phyloP scores from a whole-genome alignment of 176 grass and related monocot genomes.

The Paspalum notatum region DNA sequence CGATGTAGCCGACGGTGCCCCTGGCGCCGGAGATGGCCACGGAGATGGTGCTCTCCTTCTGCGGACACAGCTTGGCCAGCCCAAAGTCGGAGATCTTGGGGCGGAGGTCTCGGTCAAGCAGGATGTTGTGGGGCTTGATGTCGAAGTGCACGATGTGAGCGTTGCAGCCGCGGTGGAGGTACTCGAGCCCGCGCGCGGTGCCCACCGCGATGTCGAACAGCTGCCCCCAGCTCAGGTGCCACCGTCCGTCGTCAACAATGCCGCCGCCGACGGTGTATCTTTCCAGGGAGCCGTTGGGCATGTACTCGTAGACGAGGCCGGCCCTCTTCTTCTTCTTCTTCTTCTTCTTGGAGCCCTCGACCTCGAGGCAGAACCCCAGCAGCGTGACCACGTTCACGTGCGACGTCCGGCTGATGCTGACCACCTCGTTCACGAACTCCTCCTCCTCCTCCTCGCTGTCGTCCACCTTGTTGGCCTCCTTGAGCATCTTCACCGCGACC shows the following conservation, averaged over 20 bases:
- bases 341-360: background rate
- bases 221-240: conserved; percentile 43
- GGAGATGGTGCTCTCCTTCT: conserved; percentile 43
- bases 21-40: conserved; percentile 42
- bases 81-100: conserved; percentile 68
- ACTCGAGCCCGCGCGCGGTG: conserved; percentile 59
- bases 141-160: conserved; percentile 67
- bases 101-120: conserved; percentile 40
- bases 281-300: conserved; percentile 42
- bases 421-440: conserved; percentile 61
- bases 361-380: conserved; percentile 53
- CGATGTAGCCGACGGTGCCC: conserved; percentile 65
- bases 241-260: no score
- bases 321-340: no score
- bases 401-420: conserved; percentile 55
- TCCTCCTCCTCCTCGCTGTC: no score
- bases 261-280: background rate
- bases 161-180: conserved; percentile 58
- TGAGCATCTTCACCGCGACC: conserved; percentile 61
- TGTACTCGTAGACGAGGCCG: conserved; percentile 53
- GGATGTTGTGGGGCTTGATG: conserved; percentile 70
- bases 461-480: conserved; percentile 37
- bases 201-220: conserved; percentile 48
- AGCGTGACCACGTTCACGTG: conserved; percentile 62
- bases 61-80: conserved; percentile 51